phyloP scores from a whole-genome alignment of 345 rosid species.

The Euphorbia peplus region DNA sequence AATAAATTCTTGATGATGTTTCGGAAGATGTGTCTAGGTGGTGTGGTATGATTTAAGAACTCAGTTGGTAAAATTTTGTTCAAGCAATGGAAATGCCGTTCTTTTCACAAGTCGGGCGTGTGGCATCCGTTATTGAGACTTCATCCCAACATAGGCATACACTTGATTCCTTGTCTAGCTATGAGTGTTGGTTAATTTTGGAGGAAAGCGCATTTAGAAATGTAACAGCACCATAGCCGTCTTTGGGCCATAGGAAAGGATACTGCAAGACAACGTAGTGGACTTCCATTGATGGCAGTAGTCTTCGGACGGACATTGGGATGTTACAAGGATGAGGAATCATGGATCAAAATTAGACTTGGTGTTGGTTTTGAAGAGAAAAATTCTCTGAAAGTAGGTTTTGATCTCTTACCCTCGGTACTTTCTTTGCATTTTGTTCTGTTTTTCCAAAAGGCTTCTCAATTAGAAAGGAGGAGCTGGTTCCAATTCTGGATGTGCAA shows the following conservation, averaged over 20 bases:
- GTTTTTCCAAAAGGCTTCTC: neutral
- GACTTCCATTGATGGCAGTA: slow-evolving; percentile 12
- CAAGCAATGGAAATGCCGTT: slow-evolving; percentile 6
- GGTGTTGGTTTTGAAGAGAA: slow-evolving; percentile 8
- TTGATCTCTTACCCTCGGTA: neutral
- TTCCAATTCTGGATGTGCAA: slow-evolving; percentile 4
- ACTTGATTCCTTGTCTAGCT: no score
- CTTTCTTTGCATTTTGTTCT: slow-evolving; percentile 9
- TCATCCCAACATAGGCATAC: neutral
- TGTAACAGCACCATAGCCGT: neutral
- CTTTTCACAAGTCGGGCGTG: slow-evolving; percentile 18
- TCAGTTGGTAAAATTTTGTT: no score
- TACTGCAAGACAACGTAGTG: slow-evolving; percentile 17
- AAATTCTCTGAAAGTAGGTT: slow-evolving; percentile 11
- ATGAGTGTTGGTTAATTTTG: slow-evolving; percentile 22
- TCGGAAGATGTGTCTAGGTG: slow-evolving; percentile 8
- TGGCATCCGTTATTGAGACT: slow-evolving; percentile 12
- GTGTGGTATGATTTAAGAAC: slow-evolving; percentile 16
- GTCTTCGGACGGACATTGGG: slow-evolving; percentile 3
- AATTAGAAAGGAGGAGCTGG: neutral
- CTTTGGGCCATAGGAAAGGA: slow-evolving; percentile 12
- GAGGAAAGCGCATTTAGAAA: neutral
- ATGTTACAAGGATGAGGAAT: neutral
- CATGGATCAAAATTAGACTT: slow-evolving; percentile 12
- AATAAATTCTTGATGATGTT: slow-evolving; percentile 23